Conservation (phyloP, 1,284 basidiomycete genomes). For the Irpex lacteus region DNA sequence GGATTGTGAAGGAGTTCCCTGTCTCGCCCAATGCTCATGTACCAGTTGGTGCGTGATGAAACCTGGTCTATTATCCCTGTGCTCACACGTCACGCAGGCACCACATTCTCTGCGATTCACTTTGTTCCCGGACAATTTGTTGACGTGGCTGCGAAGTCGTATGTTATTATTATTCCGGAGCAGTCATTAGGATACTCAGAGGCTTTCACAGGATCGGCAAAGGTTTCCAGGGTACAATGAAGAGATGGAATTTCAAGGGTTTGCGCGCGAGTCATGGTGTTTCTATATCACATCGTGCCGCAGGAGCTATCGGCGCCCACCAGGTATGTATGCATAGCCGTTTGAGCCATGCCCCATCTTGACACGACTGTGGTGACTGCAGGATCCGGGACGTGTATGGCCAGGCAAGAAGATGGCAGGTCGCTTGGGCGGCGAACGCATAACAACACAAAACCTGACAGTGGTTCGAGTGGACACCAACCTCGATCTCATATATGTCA, state of each 20-base stretch:
- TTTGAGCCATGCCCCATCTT: constrained; percentile 4
- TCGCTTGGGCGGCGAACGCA: constrained; percentile 82
- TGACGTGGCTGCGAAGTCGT: constrained; percentile 93
- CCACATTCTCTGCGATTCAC: constrained; percentile 87
- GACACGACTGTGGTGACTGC: constrained; percentile 6
- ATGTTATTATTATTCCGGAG: constrained; percentile 32
- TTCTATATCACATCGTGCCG: constrained; percentile 90
- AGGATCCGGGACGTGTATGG: constrained; percentile 94
- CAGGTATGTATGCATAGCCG: constrained; percentile 56
- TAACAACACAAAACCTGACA: constrained; percentile 86
- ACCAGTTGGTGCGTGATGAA: constrained; percentile 69
- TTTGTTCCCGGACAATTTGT: constrained; percentile 98
- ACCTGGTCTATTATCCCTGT: not conserved
- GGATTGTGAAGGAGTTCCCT: constrained; percentile 86
- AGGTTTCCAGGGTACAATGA: constrained; percentile 98
- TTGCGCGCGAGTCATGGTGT: constrained; percentile 95
- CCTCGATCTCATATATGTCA: constrained; percentile 87
- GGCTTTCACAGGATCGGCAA: constrained; percentile 77
- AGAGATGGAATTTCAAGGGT: constrained; percentile 93
- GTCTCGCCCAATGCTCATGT: constrained; percentile 88
- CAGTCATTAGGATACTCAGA: not conserved
- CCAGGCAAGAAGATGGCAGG: constrained; percentile 99
- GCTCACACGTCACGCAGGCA: constrained; percentile 50
- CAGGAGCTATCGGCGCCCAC: constrained; percentile 93
- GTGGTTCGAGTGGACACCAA: constrained; percentile 87